These are phyloP conservation scores for Cyberlindnera xylosilytica DNA, from an alignment of 805 yeast species.

Conservation along the genomic window DNA sequence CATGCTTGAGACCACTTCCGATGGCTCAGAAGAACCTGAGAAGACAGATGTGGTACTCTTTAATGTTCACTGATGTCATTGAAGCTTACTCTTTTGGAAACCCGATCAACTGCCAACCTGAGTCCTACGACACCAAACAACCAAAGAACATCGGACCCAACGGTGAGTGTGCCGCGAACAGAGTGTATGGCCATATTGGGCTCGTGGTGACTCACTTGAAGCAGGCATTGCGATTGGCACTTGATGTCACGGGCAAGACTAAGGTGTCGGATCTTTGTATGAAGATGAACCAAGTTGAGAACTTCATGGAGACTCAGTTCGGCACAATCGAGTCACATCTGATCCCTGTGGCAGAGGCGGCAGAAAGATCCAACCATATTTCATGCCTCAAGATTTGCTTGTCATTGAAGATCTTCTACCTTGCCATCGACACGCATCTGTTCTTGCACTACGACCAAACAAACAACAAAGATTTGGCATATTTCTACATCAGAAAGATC, in stretches of 20 bases:
- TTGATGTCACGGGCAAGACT: slow-evolving; percentile 4
- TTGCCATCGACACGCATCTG: slow-evolving; percentile 3
- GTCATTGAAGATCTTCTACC: slow-evolving; percentile 4
- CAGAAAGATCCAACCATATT: neutral
- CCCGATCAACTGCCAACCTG: slow-evolving; percentile 6
- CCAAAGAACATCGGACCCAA: slow-evolving; percentile 1
- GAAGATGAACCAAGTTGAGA: slow-evolving; percentile 5
- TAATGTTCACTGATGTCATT: slow-evolving; percentile 7
- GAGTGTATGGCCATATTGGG: neutral
- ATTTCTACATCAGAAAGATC: slow-evolving; percentile 8
- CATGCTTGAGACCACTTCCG: neutral
- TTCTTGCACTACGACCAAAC: slow-evolving; percentile 5
- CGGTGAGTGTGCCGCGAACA: neutral
- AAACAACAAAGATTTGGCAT: slow-evolving; percentile 2
- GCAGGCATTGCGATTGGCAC: neutral
- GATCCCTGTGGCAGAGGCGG: neutral
- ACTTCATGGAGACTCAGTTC: neutral
- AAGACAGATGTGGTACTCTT: slow-evolving; percentile 10
- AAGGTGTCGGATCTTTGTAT: slow-evolving; percentile 3
- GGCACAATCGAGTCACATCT: neutral
- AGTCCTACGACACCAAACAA: slow-evolving; percentile 7
- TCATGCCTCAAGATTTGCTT: neutral
- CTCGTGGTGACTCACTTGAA: slow-evolving; percentile 1
- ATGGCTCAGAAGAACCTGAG: slow-evolving; percentile 4
- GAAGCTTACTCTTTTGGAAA: slow-evolving; percentile 12